Evolutionary conservation across 1,284 basidiomycete species (phyloP).

Genomic region (Agaricales sp.): DNA sequence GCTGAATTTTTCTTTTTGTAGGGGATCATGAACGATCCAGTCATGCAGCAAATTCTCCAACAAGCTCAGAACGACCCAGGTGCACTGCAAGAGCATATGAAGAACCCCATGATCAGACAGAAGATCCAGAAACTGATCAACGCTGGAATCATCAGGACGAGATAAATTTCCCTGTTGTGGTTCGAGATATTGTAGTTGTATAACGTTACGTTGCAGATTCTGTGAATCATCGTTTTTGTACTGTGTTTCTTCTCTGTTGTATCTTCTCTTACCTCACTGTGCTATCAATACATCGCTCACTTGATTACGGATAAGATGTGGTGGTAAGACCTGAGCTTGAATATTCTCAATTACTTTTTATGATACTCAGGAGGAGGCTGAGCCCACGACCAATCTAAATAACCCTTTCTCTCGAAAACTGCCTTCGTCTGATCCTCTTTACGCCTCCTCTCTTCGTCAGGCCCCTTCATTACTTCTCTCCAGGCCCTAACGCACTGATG

Average conservation of each 20-base stretch:
- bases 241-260: neutral
- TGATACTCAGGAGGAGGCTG: neutral
- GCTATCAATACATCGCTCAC: neutral
- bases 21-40: conserved; percentile 77
- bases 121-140: conserved; percentile 93
- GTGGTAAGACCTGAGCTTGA: too few species aligned
- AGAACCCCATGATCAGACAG: conserved; percentile 76
- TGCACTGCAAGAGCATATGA: conserved; percentile 94
- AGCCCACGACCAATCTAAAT: conserved; percentile 57
- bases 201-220: too few species aligned
- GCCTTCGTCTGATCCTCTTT: conserved; percentile 37
- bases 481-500: conserved; percentile 64
- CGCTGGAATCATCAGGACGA: conserved; percentile 83
- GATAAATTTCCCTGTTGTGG: conserved; percentile 26
- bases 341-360: too few species aligned
- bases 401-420: conserved; percentile 40
- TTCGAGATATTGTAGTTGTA: too few species aligned
- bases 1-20: conserved; percentile 19
- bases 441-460: conserved; percentile 29
- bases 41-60: conserved; percentile 91
- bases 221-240: neutral
- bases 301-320: too few species aligned
- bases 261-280: neutral
- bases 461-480: conserved; percentile 38
- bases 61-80: conserved; percentile 89